Evolutionary conservation across 1,284 basidiomycete genomes (phyloP), one percentile per base, ranked within the genome.

Genomic region (Fomitopsis betulina): DNA sequence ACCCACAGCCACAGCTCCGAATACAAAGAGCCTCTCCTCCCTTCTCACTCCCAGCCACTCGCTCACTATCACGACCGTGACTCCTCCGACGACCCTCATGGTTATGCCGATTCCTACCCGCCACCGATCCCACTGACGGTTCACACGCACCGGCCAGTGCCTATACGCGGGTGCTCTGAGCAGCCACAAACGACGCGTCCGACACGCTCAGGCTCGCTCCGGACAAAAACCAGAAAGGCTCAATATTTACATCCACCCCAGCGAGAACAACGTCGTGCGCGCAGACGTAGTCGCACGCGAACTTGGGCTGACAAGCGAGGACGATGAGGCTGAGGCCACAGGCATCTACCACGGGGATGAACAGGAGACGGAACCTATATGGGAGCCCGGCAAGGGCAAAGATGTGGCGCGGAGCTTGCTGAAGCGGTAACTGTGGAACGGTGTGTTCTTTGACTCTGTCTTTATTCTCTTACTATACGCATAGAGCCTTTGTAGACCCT

Each of bases 161-260:
- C 32, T 32, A 13, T 23, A 5, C 55, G 55, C 21, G 56, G 54
- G 32, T 52, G 30, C 39, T 43, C 61, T 53, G 53, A 58, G 45
- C 17, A 58, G 19, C 8, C 62, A 17, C 35, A 60, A 60, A 15
- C 45, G 59, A 30, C 51, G 59, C 56, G 57, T 60, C 23, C 53
- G 53, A 19, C 57, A 59, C 27, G 60, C 56, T 50, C 65, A 21
- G 65, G 61, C 12, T 75, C 76, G 38, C 72, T 75, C 13, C 78
- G 79, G 54, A 73, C 78, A 17, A 82, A n/a, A 74, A 66, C 78
- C 81, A 51, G 85, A 84, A 65, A 84, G 84, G 1, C 78, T 80
- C 10, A 68, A 66, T 49, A 82, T 86, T 55, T 82, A 82, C 65
- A 86, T 87, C 53, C 85, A 87, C 63, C 85, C 86, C 1, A 72